Base-by-base conservation (phyloP, 352 stramenopile species). In the Globisporangium middletonii region DNA sequence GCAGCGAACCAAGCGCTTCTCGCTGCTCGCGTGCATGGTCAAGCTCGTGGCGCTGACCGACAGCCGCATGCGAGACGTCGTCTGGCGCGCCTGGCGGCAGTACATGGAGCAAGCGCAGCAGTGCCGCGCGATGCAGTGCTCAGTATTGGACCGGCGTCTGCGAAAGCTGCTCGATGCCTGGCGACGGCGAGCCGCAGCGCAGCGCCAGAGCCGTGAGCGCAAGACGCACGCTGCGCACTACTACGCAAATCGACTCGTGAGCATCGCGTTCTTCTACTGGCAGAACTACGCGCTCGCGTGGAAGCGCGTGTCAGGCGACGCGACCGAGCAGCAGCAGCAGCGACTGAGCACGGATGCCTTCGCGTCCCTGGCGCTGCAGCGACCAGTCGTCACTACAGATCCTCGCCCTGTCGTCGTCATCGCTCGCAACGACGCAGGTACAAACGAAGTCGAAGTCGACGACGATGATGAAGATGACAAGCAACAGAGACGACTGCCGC, bases 221-320 rank as follows among this genome's bases (percentile, higher is more conserved):
- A 38, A 49, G 19, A 53, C 13, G 1, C 66, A 70, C 15, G 68
- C 63, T 2, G 43, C 53, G 1, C 26, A 19, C 4, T 83, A 86
- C 37, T 64, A 67, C 26, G 35, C 53, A 3, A 56, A 63, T 19
- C 64, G 73, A 0, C 58, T 88, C 18, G 48, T 73, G 12, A 75
- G 68, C 23, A 42, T 60, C 2, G 49, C 72, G 12, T 88, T 86
- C 65, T 86, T 88, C 67, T 82, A 83, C 59, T 89, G 79, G 79
- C 79, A 88, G 54, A 85, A 82, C 53, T 88, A 88, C 50, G 69
- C 67, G n/a, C 70, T 89, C n/a, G 77, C 75, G 15, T 89, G 79
- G 79, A 78, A 79, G 50, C 75, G 85, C 28, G 71, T 65, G 26
- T 15, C 41, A n/a, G 16, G 52, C 53, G 19, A 69, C 71, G 56